Base-by-base conservation (phyloP, 331 rosid species). In the Malus hybrid region DNA sequence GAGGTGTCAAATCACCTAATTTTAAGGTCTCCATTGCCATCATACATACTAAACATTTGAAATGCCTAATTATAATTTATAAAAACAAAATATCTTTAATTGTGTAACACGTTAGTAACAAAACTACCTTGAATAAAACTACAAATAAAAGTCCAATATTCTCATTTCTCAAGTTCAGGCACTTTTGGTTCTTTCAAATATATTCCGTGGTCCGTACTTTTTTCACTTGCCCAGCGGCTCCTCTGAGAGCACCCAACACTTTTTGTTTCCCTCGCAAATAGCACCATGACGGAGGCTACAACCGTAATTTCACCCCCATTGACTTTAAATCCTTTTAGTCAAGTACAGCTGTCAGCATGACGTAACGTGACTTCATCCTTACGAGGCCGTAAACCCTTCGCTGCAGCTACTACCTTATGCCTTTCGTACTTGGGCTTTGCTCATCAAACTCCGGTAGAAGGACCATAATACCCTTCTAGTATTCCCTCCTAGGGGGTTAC, bases 301-400 rank as follows among this genome's bases (percentile, higher is more conserved):
- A 64, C 32, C 48, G 88, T 82, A 77, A 60, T 77, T 87, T 60
- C 62, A 9, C 39, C 71, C 18, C 10, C 44, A 39, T 1, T 0
- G 6, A 6, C 54, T 72, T 33, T 48, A 11, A 69, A 63, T 7
- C 1, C 29, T 3, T 8, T 19, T 34, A 36, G 32, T 67, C 67
- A 28, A 29, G 56, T 66, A 72, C 88, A 71, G 80, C 75, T 74
- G 79, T 78, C 80, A 78, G 74, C 79, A 34, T 79, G 88, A 84
- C 90, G 52, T 60, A 74, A 75, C 79, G 65, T 79, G 73, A 70
- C 84, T 77, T 83, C 86, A 83, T 54, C 64, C 69, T 28, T 19
- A 32, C 59, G 59, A 7, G 66, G 19, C 36, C 65, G 13, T 57
- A 36, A 68, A 42, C 59, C 29, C 33, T 68, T 15, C 16, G 55